Base-by-base conservation (phyloP, 768 basidiomycete genomes). In the Peribolospora baueri region DNA sequence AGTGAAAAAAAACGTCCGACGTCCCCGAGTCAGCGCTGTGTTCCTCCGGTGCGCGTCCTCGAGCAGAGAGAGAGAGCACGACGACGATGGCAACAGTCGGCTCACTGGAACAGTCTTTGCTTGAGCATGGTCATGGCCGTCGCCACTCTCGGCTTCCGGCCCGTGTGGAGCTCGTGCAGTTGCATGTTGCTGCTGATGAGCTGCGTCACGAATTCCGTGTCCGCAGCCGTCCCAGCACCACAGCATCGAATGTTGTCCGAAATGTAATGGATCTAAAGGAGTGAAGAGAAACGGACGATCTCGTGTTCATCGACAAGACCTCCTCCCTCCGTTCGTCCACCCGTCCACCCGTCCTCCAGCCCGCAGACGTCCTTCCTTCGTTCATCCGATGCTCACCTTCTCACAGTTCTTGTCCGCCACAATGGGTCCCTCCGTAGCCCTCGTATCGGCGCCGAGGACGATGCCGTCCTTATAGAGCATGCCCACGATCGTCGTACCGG, bases 321-420 rank as follows among this genome's bases (percentile, higher is more conserved):
- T 54, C n/a, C n/a, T n/a, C n/a, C n/a, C n/a, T n/a, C 25, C 25
- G 25, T 25, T 25, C 25, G 25, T 25, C 25, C 25, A 25, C 25
- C 25, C 25, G 25, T 25, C 25, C 25, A 25, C 25, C 25, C 25
- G 25, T 25, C 25, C 25, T 25, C 25, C 25, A 25, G 25, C 25
- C 25, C 25, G 25, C 25, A 25, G 25, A 25, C 25, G 25, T 25
- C 25, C 25, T 25, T 25, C 25, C 25, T 25, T 25, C 25, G 25
- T 25, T 25, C 25, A 25, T 25, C 25, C 25, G 25, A 25, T 6
- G 61, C 70, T 50, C 54, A 90, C 91, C 82, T 98, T 98, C 72
- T 97, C 93, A 69, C 93, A 98, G 70, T 98, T 98, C 77, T 98
- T 97, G 72, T 97, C 91, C 0, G 86, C 86, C 38, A 98, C 85